Percentiles rank a stretch among this genome's conserved stretches.
These are phyloP conservation scores for Paulownia fortunei DNA, from an alignment of 257 asterid genomes.

Conservation along the genomic window DNA sequence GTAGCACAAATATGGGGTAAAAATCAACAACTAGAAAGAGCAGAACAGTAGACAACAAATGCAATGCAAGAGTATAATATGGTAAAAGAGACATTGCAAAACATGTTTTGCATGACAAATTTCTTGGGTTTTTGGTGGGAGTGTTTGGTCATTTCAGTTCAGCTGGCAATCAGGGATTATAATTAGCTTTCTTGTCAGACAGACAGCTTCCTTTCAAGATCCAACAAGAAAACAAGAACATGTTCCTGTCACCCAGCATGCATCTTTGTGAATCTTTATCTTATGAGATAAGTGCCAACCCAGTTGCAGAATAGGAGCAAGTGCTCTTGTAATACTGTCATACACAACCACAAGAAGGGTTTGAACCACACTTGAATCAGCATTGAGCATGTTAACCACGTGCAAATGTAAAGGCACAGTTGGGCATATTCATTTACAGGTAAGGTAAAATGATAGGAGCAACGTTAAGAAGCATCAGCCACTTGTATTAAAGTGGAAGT, in stretches of 20 bases:
- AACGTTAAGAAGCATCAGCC: background rate
- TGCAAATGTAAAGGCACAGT: background rate
- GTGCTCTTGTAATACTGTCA: background rate
- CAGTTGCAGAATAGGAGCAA: background rate
- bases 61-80: background rate
- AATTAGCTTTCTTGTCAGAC: background rate
- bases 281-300: background rate
- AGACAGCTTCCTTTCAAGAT: background rate
- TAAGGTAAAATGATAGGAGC: background rate
- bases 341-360: background rate
- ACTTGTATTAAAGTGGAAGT: conserved; percentile 3
- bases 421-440: background rate
- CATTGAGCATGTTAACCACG: background rate
- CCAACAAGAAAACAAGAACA: background rate
- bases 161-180: background rate
- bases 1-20: background rate
- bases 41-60: background rate
- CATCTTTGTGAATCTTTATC: background rate
- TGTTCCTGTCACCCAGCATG: background rate
- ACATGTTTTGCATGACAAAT: background rate
- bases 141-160: conserved; percentile 4
- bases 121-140: background rate
- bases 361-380: background rate
- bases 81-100: background rate
- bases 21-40: background rate